These are phyloP conservation scores for Mortierella claussenii DNA, from an alignment of 192 early-diverging fungal species.

Conservation along the genomic window DNA sequence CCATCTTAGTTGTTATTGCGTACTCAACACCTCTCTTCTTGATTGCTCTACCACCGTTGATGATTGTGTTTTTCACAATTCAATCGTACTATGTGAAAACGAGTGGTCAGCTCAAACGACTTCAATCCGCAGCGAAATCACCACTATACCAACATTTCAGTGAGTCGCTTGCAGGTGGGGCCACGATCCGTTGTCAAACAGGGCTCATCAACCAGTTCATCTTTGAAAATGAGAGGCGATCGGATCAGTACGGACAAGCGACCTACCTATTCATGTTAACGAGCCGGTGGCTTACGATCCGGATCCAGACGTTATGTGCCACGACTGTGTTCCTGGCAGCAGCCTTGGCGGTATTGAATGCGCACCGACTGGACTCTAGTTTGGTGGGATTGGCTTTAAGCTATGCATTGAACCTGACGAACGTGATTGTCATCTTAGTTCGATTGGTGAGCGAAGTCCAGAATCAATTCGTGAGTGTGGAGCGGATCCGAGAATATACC, in stretches of 20 bases:
- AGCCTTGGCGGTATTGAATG: conserved; percentile 74
- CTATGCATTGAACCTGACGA: conserved; percentile 71
- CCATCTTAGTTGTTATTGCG: conserved; percentile 67
- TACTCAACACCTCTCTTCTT: conserved; percentile 53
- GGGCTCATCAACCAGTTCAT: conserved; percentile 65
- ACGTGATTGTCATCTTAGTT: conserved; percentile 64
- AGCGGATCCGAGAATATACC: conserved; percentile 83
- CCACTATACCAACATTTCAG: conserved; percentile 84
- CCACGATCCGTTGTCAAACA: conserved; percentile 82
- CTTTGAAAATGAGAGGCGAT: conserved; percentile 44
- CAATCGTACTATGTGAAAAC: conserved; percentile 72
- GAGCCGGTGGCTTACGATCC: conserved; percentile 79
- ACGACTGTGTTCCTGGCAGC: conserved; percentile 81
- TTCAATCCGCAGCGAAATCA: conserved; percentile 70
- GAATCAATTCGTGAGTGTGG: conserved; percentile 83
- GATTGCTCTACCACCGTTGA: conserved; percentile 26
- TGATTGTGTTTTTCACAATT: conserved; percentile 62
- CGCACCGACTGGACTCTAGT: conserved; percentile 70
- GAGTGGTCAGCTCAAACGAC: conserved; percentile 86
- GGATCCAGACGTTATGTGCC: conserved; percentile 64
- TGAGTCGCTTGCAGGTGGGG: conserved; percentile 78
- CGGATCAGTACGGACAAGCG: background rate
- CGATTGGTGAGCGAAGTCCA: conserved; percentile 76
- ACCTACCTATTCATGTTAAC: conserved; percentile 59
- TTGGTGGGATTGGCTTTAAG: conserved; percentile 71